Conservation (phyloP, 2,329 filamentous ascomycete species). For the Fusarium aywerte region DNA sequence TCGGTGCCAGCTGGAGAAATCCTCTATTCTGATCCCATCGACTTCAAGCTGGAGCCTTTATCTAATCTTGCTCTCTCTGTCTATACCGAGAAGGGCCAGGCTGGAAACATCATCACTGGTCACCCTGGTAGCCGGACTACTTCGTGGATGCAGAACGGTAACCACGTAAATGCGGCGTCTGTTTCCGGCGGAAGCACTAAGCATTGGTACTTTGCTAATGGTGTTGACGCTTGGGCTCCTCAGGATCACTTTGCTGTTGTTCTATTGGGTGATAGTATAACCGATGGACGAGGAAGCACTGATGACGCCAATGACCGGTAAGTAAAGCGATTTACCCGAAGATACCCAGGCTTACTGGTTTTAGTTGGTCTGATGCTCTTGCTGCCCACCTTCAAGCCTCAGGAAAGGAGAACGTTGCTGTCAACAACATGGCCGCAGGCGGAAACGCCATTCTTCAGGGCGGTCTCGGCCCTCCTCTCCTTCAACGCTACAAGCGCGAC, state of each 20-base stretch:
- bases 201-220: constrained; percentile 34
- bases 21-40: constrained; percentile 19
- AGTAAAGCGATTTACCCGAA: accelerated
- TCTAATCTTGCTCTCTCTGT: constrained; percentile 29
- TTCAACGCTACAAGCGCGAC: constrained; percentile 30
- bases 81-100: constrained; percentile 20
- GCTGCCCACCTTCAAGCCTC: constrained; percentile 19
- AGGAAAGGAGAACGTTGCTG: constrained; percentile 13
- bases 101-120: constrained; percentile 26
- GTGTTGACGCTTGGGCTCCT: constrained; percentile 21
- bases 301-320: constrained; percentile 30
- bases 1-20: constrained; percentile 15
- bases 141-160: constrained; percentile 30
- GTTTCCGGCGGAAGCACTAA: constrained; percentile 23
- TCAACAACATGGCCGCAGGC: constrained; percentile 34
- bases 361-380: constrained; percentile 30
- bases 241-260: constrained; percentile 26
- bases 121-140: constrained; percentile 34
- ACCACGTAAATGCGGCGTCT: constrained; percentile 27
- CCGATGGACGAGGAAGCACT: constrained; percentile 31
- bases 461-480: constrained; percentile 22
- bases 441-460: constrained; percentile 31
- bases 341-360: neutral
- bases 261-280: constrained; percentile 31
- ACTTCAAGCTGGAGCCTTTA: constrained; percentile 21